These are phyloP conservation scores for Rutidosis leptorrhynchoides DNA, from an alignment of 129 eudicot species.

Conservation along the genomic window DNA sequence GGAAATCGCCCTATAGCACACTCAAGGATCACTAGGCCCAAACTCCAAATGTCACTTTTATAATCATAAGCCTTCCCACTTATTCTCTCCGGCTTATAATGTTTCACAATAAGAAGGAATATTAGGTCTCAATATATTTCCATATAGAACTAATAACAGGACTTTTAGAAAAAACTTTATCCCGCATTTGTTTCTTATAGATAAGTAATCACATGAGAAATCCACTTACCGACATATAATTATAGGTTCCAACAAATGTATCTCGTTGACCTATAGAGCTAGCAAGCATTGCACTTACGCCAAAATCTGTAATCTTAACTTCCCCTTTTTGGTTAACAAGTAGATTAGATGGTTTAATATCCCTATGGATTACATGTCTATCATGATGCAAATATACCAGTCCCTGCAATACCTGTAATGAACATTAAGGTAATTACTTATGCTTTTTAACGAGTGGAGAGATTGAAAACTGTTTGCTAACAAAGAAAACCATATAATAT, in stretches of 20 bases:
- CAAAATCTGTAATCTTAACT: constrained; percentile 94
- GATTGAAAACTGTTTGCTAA: not conserved
- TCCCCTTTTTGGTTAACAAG: constrained; percentile 93
- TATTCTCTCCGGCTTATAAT: constrained; percentile 81
- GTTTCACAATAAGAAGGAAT: not conserved
- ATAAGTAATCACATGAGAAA: not conserved
- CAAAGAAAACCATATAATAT: not conserved
- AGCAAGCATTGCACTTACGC: constrained; percentile 98
- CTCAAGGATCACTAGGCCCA: constrained; percentile 92
- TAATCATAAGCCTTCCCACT: constrained; percentile 90
- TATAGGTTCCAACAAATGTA: constrained; percentile 95
- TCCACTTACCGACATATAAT: constrained; percentile 90
- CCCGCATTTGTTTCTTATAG: not conserved
- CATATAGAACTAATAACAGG: not conserved
- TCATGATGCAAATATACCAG: constrained; percentile 88
- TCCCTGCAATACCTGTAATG: constrained; percentile 79
- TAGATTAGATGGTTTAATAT: constrained; percentile 91
- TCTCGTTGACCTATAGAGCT: constrained; percentile 93
- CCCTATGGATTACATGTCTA: constrained; percentile 94
- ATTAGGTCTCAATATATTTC: not conserved
- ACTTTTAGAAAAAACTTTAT: not conserved
- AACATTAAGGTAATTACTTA: not conserved
- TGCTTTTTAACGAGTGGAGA: not conserved
- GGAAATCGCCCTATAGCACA: constrained; percentile 98
- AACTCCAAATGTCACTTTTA: constrained; percentile 94